These are phyloP conservation scores for Zygosaccharomyces lentus DNA, from an alignment of 805 yeast genomes.

Conservation along the genomic window DNA sequence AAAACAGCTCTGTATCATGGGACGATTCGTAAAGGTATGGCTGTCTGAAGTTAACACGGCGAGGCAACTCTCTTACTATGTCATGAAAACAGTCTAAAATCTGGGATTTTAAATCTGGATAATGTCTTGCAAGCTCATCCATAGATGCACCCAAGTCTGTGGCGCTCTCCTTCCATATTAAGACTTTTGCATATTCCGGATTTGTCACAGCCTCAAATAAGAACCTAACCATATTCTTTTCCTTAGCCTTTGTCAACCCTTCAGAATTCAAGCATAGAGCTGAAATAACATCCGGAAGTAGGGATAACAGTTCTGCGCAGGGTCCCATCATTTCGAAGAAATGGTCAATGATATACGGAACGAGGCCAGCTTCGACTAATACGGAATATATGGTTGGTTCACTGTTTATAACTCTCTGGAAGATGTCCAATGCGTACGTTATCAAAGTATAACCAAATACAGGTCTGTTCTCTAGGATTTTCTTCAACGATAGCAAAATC, in stretches of 20 bases:
- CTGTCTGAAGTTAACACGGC: conserved; percentile 36
- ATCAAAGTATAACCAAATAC: conserved; percentile 66
- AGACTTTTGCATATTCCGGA: conserved; percentile 47
- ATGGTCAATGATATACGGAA: conserved; percentile 58
- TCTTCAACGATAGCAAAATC: conserved; percentile 56
- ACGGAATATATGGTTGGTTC: conserved; percentile 88
- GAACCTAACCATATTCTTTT: conserved; percentile 37
- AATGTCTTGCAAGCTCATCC: conserved; percentile 81
- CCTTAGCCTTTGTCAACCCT: conserved; percentile 57
- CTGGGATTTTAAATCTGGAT: conserved; percentile 61
- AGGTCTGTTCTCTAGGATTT: conserved; percentile 50
- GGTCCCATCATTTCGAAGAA: conserved; percentile 55
- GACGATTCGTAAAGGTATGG: conserved; percentile 41
- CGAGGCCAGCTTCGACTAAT: conserved; percentile 69
- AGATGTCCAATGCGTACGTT: conserved; percentile 56
- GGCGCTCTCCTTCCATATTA: conserved; percentile 51
- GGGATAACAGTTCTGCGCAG: conserved; percentile 51
- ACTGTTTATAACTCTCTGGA: conserved; percentile 71
- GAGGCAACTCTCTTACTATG: conserved; percentile 47
- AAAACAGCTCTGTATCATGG: conserved; percentile 39
- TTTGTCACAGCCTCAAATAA: conserved; percentile 51
- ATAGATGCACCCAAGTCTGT: conserved; percentile 59
- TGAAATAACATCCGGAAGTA: conserved; percentile 71
- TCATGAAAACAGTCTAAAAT: conserved; percentile 47
- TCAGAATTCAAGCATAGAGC: conserved; percentile 75